These are phyloP conservation scores for Syzygium syzygioides DNA, from an alignment of 441 rosid species.

Conservation along the genomic window DNA sequence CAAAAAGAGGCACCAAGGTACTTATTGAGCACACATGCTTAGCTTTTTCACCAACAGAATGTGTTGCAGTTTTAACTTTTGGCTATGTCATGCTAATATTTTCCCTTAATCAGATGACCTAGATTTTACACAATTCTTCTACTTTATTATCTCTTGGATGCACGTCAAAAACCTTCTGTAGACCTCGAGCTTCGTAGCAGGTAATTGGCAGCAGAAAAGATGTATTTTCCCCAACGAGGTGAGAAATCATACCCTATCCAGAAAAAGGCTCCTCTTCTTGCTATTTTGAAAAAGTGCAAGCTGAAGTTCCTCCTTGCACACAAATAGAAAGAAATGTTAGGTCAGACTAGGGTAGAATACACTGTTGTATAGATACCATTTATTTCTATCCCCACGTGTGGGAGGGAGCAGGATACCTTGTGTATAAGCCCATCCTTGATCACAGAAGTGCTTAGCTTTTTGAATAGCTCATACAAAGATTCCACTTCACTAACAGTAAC, in stretches of 20 bases:
- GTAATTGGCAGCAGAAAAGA: neutral
- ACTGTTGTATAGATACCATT: neutral
- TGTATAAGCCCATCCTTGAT: conserved; percentile 12
- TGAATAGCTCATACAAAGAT: conserved; percentile 13
- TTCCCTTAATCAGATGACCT: neutral
- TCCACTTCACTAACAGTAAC: conserved; percentile 18
- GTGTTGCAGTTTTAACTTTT: neutral
- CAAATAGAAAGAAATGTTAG: neutral
- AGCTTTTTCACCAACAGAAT: neutral
- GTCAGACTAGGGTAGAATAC: neutral
- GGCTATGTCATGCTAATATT: neutral
- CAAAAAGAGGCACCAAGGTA: neutral
- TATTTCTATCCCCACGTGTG: neutral
- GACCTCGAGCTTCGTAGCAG: neutral
- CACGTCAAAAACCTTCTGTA: neutral
- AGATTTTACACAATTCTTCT: neutral
- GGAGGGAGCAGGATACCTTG: conserved; percentile 8
- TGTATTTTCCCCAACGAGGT: neutral
- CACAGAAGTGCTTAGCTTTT: conserved; percentile 14
- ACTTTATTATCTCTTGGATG: neutral
- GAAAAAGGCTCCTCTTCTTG: conserved; percentile 11
- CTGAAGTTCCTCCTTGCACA: conserved; percentile 15
- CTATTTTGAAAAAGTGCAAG: conserved; percentile 18
- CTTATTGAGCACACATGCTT: neutral
- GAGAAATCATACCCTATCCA: conserved; percentile 8